Base-by-base conservation (phyloP, 1,139 yeast genomes). In the Yamadazyma buinensis region DNA sequence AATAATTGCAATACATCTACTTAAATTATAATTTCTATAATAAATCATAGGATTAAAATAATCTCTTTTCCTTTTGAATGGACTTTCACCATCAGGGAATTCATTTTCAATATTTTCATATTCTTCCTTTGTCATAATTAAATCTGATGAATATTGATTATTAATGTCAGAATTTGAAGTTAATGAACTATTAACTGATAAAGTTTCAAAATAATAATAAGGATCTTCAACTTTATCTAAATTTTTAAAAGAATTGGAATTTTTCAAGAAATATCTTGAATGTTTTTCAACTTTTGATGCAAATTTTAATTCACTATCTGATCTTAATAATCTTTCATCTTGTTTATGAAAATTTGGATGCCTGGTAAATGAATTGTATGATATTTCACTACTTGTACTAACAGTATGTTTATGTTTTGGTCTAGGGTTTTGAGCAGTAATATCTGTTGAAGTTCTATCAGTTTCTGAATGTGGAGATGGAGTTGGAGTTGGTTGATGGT, bases 311-410 rank as follows among this genome's bases (percentile, higher is more conserved):
- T 36, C 39, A 11, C 45, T 32, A 8, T 21, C 26, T 1, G 19
- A 18, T 13, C 32, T 27, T n/a, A 29, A 34, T 7, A 43, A 19
- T 25, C 52, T 32, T 4, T 24, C 28, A 30, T 47, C 48, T 2
- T 20, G 24, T 30, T 39, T 45, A 32, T 41, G 37, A 29, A 48
- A 48, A 22, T 48, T 48, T 1, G 50, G 49, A 28, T 47, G 50
- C 23, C 46, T 37, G 7, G 5, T 7, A 17, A 17, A 17, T 17
- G 19, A 27, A 18, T 27, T 17, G 12, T 17, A 17, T 20, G 23
- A 18, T n/a, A n/a, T 10, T 15, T 14, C 28, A 25, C 28, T 25
- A 23, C 8, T 7, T 12, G 8, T 12, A 23, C 25, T 23, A 12
- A 13, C 6, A 8, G 5, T 23, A 13, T 23, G 25, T 12, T 23